phyloP scores from a whole-genome alignment of 192 early-diverging fungal genomes.

The Physocladia obscura region DNA sequence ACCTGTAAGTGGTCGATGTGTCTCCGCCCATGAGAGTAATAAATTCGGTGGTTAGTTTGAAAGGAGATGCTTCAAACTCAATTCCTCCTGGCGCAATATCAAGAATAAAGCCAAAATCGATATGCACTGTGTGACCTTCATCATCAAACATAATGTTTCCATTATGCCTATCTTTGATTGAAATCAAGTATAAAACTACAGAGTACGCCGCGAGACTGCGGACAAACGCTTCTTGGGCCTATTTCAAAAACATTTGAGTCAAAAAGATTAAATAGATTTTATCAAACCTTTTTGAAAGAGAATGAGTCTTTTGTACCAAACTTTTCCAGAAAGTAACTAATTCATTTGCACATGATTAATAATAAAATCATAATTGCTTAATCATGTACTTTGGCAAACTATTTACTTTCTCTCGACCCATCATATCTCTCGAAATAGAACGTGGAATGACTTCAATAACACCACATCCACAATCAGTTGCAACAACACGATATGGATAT shows the following conservation, averaged over 20 bases:
- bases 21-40: conserved; percentile 95
- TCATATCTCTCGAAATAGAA: conserved; percentile 94
- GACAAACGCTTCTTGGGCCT: conserved; percentile 92
- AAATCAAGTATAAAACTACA: conserved; percentile 88
- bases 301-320: conserved; percentile 90
- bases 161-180: conserved; percentile 99
- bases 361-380: background rate
- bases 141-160: conserved; percentile 99
- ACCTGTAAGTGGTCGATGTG: conserved; percentile 73
- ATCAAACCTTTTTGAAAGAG: conserved; percentile 69
- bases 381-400: conserved; percentile 77
- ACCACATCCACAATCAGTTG: conserved; percentile 94
- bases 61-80: conserved; percentile 92
- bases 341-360: background rate
- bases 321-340: conserved; percentile 83
- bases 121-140: conserved; percentile 94
- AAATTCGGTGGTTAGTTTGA: conserved; percentile 98
- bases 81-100: conserved; percentile 98
- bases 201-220: conserved; percentile 94
- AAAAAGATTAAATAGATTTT: background rate
- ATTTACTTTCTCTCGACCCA: conserved; percentile 98
- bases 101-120: conserved; percentile 98
- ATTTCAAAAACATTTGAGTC: background rate
- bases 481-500: conserved; percentile 95
- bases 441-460: conserved; percentile 98